Base-by-base conservation (phyloP, 805 yeast genomes). In the Schwanniomyces pseudopolymorphus region DNA sequence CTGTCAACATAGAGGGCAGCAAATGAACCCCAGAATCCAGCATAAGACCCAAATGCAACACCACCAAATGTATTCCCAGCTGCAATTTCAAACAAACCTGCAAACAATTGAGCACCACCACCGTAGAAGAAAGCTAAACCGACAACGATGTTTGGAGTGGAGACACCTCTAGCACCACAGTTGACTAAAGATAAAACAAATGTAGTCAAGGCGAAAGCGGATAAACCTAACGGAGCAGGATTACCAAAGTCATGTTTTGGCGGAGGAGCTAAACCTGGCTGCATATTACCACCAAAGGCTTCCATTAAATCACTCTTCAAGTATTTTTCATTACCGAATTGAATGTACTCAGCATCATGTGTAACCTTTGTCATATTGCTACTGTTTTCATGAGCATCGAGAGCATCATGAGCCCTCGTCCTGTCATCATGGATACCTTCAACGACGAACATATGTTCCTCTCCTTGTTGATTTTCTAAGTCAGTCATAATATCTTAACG, bases 251-350 rank as follows among this genome's bases (percentile, higher is more conserved):
- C 51, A 50, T 67, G 60, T 46, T 68, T 66, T 19, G 75, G 74
- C 13, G 77, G 72, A 21, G 77, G 77, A 16, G 72, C 54, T 52
- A 69, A 65, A 46, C 77, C 92, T 20, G 94, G 89, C 54, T 83
- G 83, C 61, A 87, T 69, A 16, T 86, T 76, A 83, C 96, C 96
- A 64, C 96, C 96, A 53, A 86, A 86, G 2, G 92, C 92, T 21
- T 66, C 66, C 43, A 72, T 67, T 46, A 86, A 71, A 42, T 86
- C 91, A 43, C 74, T 63, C 55, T 76, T 79, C 45, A 80, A 72
- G 50, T 85, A 89, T 63, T 79, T 83, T 51, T 85, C 83, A 56
- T 82, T 77, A 3, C 96, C 96, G 53, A 89, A 79, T 51, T 73
- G 80, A 46, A 89, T 74, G 60, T 80, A 83, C 39, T 85, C 85